A percentile compares a stretch with the other conserved stretches of the same genome.
These are phyloP conservation scores for Penicillium sp. DNA, from an alignment of 2,329 filamentous ascomycete genomes.

Conservation along the genomic window DNA sequence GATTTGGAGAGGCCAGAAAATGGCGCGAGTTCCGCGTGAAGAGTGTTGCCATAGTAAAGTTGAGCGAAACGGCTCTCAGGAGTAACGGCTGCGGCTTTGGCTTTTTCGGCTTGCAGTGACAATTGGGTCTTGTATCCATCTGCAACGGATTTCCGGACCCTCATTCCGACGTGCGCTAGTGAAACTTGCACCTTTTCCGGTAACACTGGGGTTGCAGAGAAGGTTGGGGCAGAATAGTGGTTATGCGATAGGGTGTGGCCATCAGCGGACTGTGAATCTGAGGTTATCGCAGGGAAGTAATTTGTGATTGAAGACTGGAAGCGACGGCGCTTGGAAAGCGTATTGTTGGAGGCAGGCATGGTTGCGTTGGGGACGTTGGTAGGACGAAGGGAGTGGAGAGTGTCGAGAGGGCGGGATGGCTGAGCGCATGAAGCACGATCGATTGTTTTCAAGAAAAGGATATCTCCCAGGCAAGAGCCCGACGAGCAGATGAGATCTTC, in stretches of 20 bases:
- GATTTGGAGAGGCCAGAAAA: constrained; percentile 80
- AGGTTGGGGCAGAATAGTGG: constrained; percentile 45
- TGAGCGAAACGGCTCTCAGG: constrained; percentile 4
- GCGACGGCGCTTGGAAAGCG: constrained; percentile 46
- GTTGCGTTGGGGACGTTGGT: constrained; percentile 13
- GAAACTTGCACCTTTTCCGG: constrained; percentile 72
- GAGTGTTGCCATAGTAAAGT: constrained; percentile 12
- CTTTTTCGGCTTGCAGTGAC: constrained; percentile 31
- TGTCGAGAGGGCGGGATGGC: background rate
- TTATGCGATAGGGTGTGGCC: constrained; percentile 35
- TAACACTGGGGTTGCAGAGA: constrained; percentile 53
- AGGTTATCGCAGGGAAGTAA: constrained; percentile 36
- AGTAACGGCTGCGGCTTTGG: constrained; percentile 6
- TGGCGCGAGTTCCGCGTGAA: constrained; percentile 66
- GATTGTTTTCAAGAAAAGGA: background rate
- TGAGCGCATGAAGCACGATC: constrained; percentile 1
- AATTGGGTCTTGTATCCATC: constrained; percentile 83
- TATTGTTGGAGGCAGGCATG: constrained; percentile 18
- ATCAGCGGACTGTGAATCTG: constrained; percentile 13
- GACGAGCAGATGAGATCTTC: background rate
- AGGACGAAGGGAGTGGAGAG: constrained; percentile 17
- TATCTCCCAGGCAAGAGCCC: background rate
- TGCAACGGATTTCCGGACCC: constrained; percentile 86
- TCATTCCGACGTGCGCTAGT: constrained; percentile 91
- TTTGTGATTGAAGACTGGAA: constrained; percentile 48